Percentiles rank a stretch among this genome's conserved stretches.
These are phyloP conservation scores for Chaetomium sp. DNA, from an alignment of 2,329 filamentous ascomycete genomes.

Conservation along the genomic window DNA sequence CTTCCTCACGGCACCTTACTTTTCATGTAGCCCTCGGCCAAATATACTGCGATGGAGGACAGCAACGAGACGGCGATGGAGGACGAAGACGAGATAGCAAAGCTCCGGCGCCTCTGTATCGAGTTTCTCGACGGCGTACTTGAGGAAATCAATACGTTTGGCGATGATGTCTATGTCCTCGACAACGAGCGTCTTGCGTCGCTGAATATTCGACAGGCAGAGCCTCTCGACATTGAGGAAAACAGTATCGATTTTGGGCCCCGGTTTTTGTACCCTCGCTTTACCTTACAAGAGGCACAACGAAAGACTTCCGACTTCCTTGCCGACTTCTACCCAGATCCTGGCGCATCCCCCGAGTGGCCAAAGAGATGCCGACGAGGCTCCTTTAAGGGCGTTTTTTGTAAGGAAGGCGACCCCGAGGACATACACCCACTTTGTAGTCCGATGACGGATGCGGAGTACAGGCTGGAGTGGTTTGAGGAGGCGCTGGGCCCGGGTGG, in stretches of 20 bases:
- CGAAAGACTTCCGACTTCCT: slow-evolving; percentile 5
- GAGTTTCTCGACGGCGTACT: slow-evolving; percentile 3
- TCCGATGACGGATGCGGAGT: neutral
- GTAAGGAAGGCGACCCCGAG: slow-evolving; percentile 13
- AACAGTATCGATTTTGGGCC: slow-evolving; percentile 5
- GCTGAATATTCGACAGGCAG: slow-evolving; percentile 3
- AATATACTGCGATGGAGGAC: neutral
- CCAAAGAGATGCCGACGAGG: slow-evolving; percentile 13
- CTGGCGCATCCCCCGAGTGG: neutral
- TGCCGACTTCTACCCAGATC: neutral
- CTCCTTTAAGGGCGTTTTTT: too few species aligned
- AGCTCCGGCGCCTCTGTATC: neutral
- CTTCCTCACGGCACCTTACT: neutral
- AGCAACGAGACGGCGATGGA: neutral
- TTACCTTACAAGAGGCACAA: neutral
- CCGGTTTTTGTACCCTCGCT: slow-evolving; percentile 10
- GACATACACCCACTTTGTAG: slow-evolving; percentile 10
- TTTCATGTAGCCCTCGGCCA: neutral
- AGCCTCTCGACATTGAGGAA: slow-evolving; percentile 16
- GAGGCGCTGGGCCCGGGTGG: neutral
- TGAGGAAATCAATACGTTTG: neutral
- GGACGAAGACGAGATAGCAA: neutral
- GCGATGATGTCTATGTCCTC: neutral
- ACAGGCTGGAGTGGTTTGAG: neutral
- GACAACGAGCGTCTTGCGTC: slow-evolving; percentile 3